Percentiles rank a stretch among this genome's conserved stretches.
phyloP scores from a whole-genome alignment of 164 flowering plant species.

The Magnolia officinalis region DNA sequence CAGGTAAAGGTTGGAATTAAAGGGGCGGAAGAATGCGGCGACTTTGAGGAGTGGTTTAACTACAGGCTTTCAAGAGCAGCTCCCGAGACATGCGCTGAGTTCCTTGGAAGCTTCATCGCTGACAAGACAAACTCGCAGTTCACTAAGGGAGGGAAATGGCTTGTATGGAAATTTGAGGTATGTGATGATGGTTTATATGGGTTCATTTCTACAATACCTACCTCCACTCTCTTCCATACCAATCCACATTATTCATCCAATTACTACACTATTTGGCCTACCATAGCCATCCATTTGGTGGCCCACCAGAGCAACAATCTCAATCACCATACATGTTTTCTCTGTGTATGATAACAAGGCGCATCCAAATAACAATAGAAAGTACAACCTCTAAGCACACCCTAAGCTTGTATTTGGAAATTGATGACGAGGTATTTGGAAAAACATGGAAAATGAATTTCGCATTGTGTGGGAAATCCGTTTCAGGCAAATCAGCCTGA shows the following conservation, averaged over 20 bases:
- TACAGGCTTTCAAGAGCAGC: conserved; percentile 96
- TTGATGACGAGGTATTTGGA: too few species aligned
- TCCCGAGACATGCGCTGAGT: conserved; percentile 94
- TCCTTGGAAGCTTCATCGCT: conserved; percentile 89
- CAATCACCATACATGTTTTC: not conserved
- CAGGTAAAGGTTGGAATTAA: conserved; percentile 85
- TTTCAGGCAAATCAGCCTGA: not conserved
- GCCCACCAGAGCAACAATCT: not conserved
- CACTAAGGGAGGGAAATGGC: conserved; percentile 88
- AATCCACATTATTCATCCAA: not conserved
- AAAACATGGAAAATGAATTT: not conserved
- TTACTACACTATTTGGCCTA: not conserved
- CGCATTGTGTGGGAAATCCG: not conserved
- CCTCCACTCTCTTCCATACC: not conserved
- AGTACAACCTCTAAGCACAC: not conserved
- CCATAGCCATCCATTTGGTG: not conserved
- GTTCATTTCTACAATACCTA: not conserved
- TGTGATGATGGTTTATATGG: not conserved
- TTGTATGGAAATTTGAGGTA: conserved; percentile 99
- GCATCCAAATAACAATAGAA: not conserved
- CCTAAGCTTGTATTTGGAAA: too few species aligned
- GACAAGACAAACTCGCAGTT: conserved; percentile 68
- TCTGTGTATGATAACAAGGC: not conserved
- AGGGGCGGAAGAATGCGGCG: conserved; percentile 91
- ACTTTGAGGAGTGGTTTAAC: conserved; percentile 96